Evolutionary conservation across 768 basidiomycete genomes (phyloP).

Genomic region (Cantharellus anzutake): DNA sequence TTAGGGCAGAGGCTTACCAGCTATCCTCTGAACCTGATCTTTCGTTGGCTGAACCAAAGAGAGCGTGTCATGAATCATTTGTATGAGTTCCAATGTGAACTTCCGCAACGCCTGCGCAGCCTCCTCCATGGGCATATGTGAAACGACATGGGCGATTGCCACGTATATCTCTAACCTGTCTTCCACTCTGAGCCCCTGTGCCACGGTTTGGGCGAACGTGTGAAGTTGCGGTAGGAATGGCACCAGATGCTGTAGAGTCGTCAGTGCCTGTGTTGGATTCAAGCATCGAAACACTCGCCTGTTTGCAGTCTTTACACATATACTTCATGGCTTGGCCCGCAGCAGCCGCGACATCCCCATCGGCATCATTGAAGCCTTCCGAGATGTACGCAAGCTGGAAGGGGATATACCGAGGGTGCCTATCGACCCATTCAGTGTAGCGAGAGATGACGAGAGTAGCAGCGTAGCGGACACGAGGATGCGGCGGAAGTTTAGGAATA

Average conservation of each 20-base stretch:
- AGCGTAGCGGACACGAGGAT: slow-evolving; percentile 87
- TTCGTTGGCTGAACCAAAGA: slow-evolving; percentile 37
- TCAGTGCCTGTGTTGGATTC: not conserved
- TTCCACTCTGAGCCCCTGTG: slow-evolving; percentile 61
- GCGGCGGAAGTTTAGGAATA: slow-evolving; percentile 71
- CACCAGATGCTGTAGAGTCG: slow-evolving; percentile 49
- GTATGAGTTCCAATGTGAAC: slow-evolving; percentile 72
- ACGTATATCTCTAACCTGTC: slow-evolving; percentile 88
- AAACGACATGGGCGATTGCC: slow-evolving; percentile 89
- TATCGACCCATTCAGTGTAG: slow-evolving; percentile 92
- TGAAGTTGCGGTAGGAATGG: slow-evolving; percentile 85
- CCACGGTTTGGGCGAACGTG: slow-evolving; percentile 65
- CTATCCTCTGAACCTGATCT: slow-evolving; percentile 46
- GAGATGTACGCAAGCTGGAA: slow-evolving; percentile 84
- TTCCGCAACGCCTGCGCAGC: slow-evolving; percentile 73
- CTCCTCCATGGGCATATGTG: slow-evolving; percentile 77
- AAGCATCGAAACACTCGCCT: slow-evolving; percentile 26
- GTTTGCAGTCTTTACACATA: slow-evolving; percentile 90
- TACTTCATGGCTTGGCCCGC: slow-evolving; percentile 93
- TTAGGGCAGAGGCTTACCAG: slow-evolving; percentile 34
- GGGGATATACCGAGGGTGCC: slow-evolving; percentile 70
- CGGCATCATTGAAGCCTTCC: slow-evolving; percentile 65
- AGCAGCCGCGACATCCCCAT: slow-evolving; percentile 73
- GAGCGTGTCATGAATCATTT: slow-evolving; percentile 47
- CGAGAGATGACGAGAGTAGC: slow-evolving; percentile 86